A percentile compares a stretch with the other conserved stretches of the same genome.
These are phyloP conservation scores for Straminergon stramineum DNA, from an alignment of 225 moss, liverwort and hornwort genomes.

Conservation along the genomic window DNA sequence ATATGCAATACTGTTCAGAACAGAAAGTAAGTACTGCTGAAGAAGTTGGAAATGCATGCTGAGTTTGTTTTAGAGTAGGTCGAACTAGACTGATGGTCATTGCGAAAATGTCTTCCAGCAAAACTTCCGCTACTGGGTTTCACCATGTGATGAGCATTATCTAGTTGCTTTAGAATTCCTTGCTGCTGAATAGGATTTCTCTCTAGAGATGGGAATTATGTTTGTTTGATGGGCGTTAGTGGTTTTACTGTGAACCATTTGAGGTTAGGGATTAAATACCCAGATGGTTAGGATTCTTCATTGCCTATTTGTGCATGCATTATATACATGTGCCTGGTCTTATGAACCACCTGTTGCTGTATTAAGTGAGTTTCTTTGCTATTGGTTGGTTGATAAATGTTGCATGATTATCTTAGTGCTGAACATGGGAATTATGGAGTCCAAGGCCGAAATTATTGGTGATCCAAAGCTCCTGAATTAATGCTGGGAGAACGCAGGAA, in stretches of 20 bases:
- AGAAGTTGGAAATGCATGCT: not conserved
- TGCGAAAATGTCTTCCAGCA: not conserved
- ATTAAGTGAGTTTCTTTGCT: not conserved
- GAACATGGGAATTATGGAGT: not conserved
- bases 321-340: not conserved
- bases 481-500: not conserved
- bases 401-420: not conserved
- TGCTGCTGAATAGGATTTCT: not conserved
- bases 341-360: not conserved
- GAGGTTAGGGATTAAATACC: not conserved
- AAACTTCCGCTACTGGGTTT: not conserved
- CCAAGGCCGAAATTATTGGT: not conserved
- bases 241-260: not conserved
- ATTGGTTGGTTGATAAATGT: not conserved
- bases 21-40: constrained; percentile 46
- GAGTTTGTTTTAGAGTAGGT: no score
- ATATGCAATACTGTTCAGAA: constrained; percentile 88
- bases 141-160: no score
- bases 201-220: not conserved
- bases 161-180: not conserved
- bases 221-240: not conserved
- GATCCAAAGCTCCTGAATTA: not conserved
- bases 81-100: not conserved
- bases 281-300: not conserved
- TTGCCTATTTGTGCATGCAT: not conserved